Evolutionary conservation across 2,329 filamentous ascomycete species (phyloP).

Genomic region (Seiridium unicorne): DNA sequence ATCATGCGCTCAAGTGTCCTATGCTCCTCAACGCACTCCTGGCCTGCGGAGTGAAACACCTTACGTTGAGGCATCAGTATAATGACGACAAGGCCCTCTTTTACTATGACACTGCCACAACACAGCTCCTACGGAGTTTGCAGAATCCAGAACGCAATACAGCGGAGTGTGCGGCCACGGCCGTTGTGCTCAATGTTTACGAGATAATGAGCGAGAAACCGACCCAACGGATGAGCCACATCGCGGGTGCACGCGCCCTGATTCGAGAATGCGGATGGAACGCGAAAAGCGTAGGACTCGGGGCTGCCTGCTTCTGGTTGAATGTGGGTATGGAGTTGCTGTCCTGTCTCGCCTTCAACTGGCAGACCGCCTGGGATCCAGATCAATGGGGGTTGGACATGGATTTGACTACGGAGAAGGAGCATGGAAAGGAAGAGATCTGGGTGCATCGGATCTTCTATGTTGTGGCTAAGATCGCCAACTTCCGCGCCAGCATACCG

Average conservation of each 20-base stretch:
- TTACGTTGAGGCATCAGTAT: constrained; percentile 65
- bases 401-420: constrained; percentile 49
- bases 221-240: constrained; percentile 82
- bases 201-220: constrained; percentile 86
- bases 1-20: constrained; percentile 75
- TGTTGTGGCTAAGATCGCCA: constrained; percentile 81
- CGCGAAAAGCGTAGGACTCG: constrained; percentile 73
- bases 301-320: constrained; percentile 89
- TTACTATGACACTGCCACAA: constrained; percentile 85
- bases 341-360: constrained; percentile 83
- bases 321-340: constrained; percentile 91
- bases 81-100: constrained; percentile 74
- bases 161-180: constrained; percentile 80
- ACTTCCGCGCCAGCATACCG: constrained; percentile 73
- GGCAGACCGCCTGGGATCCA: constrained; percentile 83
- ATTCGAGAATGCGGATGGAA: constrained; percentile 92
- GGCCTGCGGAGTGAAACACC: constrained; percentile 82
- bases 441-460: constrained; percentile 92
- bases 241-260: constrained; percentile 77
- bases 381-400: constrained; percentile 88
- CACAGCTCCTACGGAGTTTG: constrained; percentile 70
- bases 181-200: constrained; percentile 87
- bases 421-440: constrained; percentile 66
- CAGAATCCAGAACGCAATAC: constrained; percentile 85
- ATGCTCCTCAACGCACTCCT: constrained; percentile 89